A percentile compares a stretch with the other conserved stretches of the same genome.
These are phyloP conservation scores for Trichoderma atroviride DNA, from an alignment of 2,329 filamentous ascomycete species.

Conservation along the genomic window DNA sequence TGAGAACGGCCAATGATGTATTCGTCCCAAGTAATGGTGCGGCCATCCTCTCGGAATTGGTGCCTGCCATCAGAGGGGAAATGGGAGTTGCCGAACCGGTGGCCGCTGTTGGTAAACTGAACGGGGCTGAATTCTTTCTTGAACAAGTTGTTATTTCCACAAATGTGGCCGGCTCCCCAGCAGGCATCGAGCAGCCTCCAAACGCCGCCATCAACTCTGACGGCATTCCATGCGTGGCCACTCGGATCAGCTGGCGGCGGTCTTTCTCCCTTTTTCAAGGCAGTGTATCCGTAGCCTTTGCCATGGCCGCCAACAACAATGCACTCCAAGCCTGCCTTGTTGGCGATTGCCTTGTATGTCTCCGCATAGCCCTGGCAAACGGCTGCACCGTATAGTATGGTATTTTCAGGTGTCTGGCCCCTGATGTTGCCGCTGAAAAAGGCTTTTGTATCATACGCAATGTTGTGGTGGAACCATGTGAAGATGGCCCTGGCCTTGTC, in stretches of 20 bases:
- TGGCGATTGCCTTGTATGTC: conserved; percentile 77
- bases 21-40: conserved; percentile 73
- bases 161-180: conserved; percentile 83
- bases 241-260: conserved; percentile 64
- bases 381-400: conserved; percentile 74
- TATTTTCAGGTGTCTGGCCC: conserved; percentile 69
- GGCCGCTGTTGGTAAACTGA: conserved; percentile 66
- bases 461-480: conserved; percentile 93
- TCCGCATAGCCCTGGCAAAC: conserved; percentile 92
- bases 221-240: conserved; percentile 91
- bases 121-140: conserved; percentile 67
- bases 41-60: conserved; percentile 76
- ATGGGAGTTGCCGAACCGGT: conserved; percentile 79
- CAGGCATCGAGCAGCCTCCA: conserved; percentile 94
- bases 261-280: conserved; percentile 64
- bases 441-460: conserved; percentile 77
- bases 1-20: conserved; percentile 68
- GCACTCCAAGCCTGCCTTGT: conserved; percentile 76
- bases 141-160: conserved; percentile 58
- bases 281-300: conserved; percentile 77
- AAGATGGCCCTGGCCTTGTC: conserved; percentile 94
- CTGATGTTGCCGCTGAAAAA: conserved; percentile 76
- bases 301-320: conserved; percentile 77
- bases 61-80: conserved; percentile 70
- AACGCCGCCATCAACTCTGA: conserved; percentile 79